These are phyloP conservation scores for Bryum argenteum DNA, from an alignment of 225 moss, liverwort and hornwort genomes.

Conservation along the genomic window DNA sequence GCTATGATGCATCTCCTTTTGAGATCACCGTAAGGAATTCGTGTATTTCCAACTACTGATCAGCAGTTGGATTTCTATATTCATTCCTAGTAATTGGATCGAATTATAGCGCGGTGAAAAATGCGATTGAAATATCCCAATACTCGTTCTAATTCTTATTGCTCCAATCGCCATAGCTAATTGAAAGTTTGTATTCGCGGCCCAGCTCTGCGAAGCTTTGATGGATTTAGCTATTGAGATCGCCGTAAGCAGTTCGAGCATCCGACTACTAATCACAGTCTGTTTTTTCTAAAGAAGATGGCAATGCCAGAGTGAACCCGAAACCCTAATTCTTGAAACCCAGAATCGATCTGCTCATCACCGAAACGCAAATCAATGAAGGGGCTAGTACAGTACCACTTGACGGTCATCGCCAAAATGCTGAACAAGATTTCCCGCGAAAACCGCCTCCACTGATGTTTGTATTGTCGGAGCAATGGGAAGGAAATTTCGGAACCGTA, in stretches of 20 bases:
- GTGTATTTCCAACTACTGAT: too few relatives aligned
- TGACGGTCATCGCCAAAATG: constrained; percentile 48
- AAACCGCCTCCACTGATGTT: not conserved
- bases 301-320: constrained; percentile 7
- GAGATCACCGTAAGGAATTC: not conserved
- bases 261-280: too few relatives aligned
- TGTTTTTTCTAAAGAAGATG: not conserved
- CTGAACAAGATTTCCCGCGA: not conserved
- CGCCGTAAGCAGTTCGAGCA: too few relatives aligned
- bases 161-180: not conserved
- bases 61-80: too few relatives aligned
- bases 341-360: not conserved
- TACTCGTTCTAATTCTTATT: not conserved
- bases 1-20: too few relatives aligned
- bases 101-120: not conserved
- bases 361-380: not conserved
- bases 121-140: not conserved
- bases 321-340: not conserved
- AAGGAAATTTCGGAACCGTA: too few relatives aligned
- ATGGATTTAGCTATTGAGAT: too few relatives aligned
- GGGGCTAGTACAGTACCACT: constrained; percentile 35
- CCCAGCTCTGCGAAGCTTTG: too few relatives aligned
- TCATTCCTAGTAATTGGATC: not conserved
- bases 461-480: too few relatives aligned
- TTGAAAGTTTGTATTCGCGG: not conserved